Conservation (phyloP, 176 grass and related monocot genomes). For the Puya raimondii region DNA sequence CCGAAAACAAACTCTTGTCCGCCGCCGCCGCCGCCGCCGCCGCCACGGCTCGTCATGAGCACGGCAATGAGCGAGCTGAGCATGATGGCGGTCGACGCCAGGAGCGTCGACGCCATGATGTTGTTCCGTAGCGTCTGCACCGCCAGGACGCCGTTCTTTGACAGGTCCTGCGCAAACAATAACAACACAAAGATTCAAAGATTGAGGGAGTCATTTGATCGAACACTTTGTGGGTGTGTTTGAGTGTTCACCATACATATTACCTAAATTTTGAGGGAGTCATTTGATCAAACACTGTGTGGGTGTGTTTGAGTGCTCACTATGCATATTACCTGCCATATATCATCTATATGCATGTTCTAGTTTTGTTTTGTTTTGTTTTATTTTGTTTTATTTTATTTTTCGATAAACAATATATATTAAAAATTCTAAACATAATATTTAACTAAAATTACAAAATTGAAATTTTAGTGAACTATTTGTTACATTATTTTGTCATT, state of each 20-base stretch:
- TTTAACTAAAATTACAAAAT: too few relatives aligned
- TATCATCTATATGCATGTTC: too few relatives aligned
- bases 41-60: constrained; percentile 44
- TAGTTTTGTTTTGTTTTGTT: too few relatives aligned
- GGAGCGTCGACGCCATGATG: constrained; percentile 88
- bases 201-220: background rate
- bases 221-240: background rate
- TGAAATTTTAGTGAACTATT: too few relatives aligned
- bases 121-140: constrained; percentile 88
- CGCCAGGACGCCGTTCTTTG: constrained; percentile 59
- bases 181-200: background rate
- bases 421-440: too few relatives aligned
- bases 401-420: too few relatives aligned
- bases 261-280: too few relatives aligned
- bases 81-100: constrained; percentile 63
- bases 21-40: background rate
- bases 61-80: constrained; percentile 66
- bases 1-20: constrained; percentile 17
- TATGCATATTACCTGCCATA: too few relatives aligned
- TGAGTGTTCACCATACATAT: too few relatives aligned
- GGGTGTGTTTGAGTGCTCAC: too few relatives aligned
- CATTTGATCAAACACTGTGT: background rate
- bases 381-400: too few relatives aligned
- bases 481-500: too few relatives aligned
- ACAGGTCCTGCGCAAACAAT: constrained; percentile 31